Evolutionary conservation across 305 asterid genomes (phyloP).

Genomic region (Vinca major): DNA sequence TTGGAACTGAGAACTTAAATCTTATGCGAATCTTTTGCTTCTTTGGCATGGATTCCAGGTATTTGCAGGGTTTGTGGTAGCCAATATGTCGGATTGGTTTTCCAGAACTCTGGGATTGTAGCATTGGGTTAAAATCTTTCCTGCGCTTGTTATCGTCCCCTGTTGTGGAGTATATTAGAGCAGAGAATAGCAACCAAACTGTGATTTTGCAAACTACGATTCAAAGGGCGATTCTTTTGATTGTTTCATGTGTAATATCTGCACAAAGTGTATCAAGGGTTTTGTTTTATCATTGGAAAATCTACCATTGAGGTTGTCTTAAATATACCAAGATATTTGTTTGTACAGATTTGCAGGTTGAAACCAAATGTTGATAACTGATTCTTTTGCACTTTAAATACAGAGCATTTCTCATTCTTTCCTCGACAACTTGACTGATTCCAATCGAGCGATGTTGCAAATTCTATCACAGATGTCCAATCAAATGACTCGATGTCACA

Average conservation of each 20-base stretch:
- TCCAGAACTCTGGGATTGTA: slow-evolving; percentile 57
- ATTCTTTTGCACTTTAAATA: not conserved
- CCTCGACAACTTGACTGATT: too few relatives aligned
- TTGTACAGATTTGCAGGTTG: not conserved
- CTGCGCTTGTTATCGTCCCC: too few relatives aligned
- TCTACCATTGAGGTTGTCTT: not conserved
- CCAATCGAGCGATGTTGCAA: too few relatives aligned
- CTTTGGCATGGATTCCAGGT: slow-evolving; percentile 48
- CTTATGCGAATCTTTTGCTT: not conserved
- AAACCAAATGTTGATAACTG: not conserved
- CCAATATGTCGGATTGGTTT: slow-evolving; percentile 74
- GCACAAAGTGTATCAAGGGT: not conserved
- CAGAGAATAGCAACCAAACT: not conserved
- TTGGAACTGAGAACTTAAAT: not conserved
- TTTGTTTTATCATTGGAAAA: not conserved
- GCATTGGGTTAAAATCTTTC: slow-evolving; percentile 14
- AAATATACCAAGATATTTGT: not conserved
- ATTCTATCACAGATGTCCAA: too few relatives aligned
- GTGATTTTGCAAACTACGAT: not conserved
- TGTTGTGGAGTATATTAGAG: not conserved
- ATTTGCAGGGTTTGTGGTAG: slow-evolving; percentile 81
- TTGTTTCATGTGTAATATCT: not conserved
- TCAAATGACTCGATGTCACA: too few relatives aligned
- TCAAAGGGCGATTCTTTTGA: not conserved
- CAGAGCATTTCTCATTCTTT: not conserved